Evolutionary conservation across 2,329 filamentous ascomycete genomes (phyloP), one percentile per base, ranked within the genome.

Genomic region (Trichoderma atroviride): DNA sequence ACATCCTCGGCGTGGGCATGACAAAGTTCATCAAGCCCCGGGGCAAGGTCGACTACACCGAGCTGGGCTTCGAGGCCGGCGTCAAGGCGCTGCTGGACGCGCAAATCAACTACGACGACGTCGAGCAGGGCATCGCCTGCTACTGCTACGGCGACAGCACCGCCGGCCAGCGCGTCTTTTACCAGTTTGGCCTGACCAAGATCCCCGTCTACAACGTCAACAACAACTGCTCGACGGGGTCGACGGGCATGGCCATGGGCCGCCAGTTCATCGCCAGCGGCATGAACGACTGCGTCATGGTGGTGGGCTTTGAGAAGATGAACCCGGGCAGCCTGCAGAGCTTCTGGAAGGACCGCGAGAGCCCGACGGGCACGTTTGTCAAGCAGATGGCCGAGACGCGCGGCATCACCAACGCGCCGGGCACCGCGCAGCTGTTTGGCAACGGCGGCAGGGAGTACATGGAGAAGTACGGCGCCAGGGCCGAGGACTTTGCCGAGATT

Each of bases 251-350:
- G 69, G 90, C 90, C 78, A 91, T 98, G 87, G 96, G 87, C 2
- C 86, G 94, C 40, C 93, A 90, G 65, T 86, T 96, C 79, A 90
- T 97, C 75, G 86, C 89, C 7, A 87, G 92, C 74, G 94, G 94
- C 40, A 92, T 88, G 16, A 92, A 93, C 1, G 92, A 97, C 80
- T 97, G 93, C 78, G 89, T 97, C 24, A 83, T 98, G 71, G 94
- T 98, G 0, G 89, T 98, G 24, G 96, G 95, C 4, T 98, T 98
- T 76, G 96, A 98, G 86, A 97, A 97, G 88, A 98, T 98, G 95
- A 94, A 91, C 82, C 91, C 92, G 0, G 95, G 95, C n/a, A 92
- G 89, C 74, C 84, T 98, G 73, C 90, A 94, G 83, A 87, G 84
- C 69, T 91, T 92, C 83, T 98, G 92, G 83, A 90, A 94, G 74